Conservation (phyloP, 495 filamentous ascomycete genomes). For the Talaromyces borbonicus region DNA sequence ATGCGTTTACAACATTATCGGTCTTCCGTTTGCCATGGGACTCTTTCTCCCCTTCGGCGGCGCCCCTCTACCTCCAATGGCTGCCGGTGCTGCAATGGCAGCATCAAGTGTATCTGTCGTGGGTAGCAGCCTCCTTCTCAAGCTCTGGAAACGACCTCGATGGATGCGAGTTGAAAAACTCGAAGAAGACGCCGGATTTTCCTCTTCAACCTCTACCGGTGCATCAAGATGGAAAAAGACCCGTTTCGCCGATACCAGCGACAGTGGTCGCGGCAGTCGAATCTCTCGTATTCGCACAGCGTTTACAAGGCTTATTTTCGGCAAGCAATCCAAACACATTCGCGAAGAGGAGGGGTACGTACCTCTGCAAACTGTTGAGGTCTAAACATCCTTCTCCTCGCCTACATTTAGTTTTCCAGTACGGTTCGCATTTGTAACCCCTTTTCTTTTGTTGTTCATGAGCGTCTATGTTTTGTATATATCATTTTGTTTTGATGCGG, state of each 20-base stretch:
- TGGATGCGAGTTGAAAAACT: slow-evolving; percentile 79
- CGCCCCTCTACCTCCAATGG: slow-evolving; percentile 83
- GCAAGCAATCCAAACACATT: slow-evolving; percentile 13
- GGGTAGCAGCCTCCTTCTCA: slow-evolving; percentile 69
- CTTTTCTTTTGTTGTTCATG: no score
- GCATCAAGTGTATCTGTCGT: slow-evolving; percentile 84
- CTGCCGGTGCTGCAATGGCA: slow-evolving; percentile 92
- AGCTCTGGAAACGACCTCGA: slow-evolving; percentile 72
- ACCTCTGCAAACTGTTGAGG: slow-evolving; percentile 35
- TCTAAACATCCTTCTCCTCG: no score
- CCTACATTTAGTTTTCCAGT: no score
- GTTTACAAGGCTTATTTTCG: slow-evolving; percentile 13
- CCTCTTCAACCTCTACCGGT: neutral
- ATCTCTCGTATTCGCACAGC: slow-evolving; percentile 1
- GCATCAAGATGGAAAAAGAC: slow-evolving; percentile 2
- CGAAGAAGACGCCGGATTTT: slow-evolving; percentile 34
- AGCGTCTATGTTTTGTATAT: no score
- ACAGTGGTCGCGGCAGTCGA: neutral
- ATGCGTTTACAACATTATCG: slow-evolving; percentile 84
- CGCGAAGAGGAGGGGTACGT: slow-evolving; percentile 34
- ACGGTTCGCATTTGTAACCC: no score
- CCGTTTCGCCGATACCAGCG: slow-evolving; percentile 6
- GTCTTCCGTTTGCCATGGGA: slow-evolving; percentile 95
- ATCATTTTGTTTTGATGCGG: no score
- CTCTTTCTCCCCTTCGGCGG: slow-evolving; percentile 82